Base-by-base conservation (phyloP, 768 basidiomycete species). In the Suillus americanus region DNA sequence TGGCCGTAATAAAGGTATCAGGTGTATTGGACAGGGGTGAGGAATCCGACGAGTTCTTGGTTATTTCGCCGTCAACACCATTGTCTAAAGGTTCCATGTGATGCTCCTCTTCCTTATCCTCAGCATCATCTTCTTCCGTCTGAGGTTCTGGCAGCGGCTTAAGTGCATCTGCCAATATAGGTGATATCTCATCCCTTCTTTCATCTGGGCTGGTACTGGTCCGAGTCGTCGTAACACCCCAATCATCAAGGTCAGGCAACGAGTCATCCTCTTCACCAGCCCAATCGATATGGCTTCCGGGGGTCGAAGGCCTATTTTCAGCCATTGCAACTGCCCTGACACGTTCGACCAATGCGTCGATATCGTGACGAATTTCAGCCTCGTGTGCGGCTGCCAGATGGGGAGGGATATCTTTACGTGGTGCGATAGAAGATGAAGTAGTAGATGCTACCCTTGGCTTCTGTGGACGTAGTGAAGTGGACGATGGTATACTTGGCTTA, bases 281-380 rank as follows among this genome's bases (percentile, higher is more conserved):
- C 93, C 93, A 95, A 75, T 94, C 92, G 64, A 94, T 89, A 67
- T 94, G 91, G 64, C 87, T 90, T 40, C 88, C 89, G 16, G 90
- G 90, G 1, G 90, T 89, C 18, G 84, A 78, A 14, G 90, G 88
- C 51, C 89, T 79, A 70, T 86, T 81, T 61, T 85, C 81, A 38
- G 81, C 87, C 86, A 92, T 90, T 10, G 90, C 89, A 8, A 86
- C 85, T 10, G 90, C 87, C 56, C 90, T 80, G 13, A 91, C 88
- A 60, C 86, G 89, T 72, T 93, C 90, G 16, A 92, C 91, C 13
- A 92, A 80, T n/a, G 86, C 86, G 72, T 92, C 88, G 60, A 93
- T 87, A 66, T 90, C 84, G 59, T 84, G 82, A 54, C 83, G 83
- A 72, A 88, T 80, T 65, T 86, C 86, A 18, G 75, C 74, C 14